Evolutionary conservation across 306 rosid genomes (phyloP).

Genomic region (Prunus mongolica): DNA sequence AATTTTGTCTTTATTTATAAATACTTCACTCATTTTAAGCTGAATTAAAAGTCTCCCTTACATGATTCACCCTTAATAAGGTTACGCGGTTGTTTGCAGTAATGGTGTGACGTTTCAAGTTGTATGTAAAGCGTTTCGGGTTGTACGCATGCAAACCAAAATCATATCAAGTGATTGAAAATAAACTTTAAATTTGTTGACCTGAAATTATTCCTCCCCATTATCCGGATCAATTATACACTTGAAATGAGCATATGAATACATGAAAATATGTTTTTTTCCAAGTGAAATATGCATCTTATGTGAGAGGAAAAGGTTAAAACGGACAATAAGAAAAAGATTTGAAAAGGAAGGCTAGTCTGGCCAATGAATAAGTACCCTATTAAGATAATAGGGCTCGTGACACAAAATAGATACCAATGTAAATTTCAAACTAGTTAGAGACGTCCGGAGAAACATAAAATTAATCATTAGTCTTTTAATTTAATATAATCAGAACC

Average conservation of each 20-base stretch:
- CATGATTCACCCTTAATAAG: no score
- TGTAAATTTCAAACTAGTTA: background rate
- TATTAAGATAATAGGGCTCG: conserved; percentile 5
- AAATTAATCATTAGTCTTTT: background rate
- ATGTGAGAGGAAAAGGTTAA: background rate
- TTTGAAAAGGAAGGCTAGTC: background rate
- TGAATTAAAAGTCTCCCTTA: no score
- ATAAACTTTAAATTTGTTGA: background rate
- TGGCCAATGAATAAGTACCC: conserved; percentile 1
- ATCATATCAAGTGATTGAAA: conserved; percentile 5
- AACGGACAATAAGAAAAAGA: background rate
- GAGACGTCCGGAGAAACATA: background rate
- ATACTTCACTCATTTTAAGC: no score
- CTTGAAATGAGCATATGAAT: background rate
- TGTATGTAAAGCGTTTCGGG: background rate
- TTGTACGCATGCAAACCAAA: background rate
- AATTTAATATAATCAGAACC: background rate
- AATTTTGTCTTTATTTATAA: no score
- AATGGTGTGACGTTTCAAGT: no score
- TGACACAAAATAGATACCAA: conserved; percentile 10
- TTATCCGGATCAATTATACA: no score
- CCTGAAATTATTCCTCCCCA: background rate
- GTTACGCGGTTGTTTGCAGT: no score
- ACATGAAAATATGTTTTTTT: background rate
- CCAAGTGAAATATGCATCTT: background rate